phyloP scores from a whole-genome alignment of 129 eudicot genomes.

The Daucus carota region DNA sequence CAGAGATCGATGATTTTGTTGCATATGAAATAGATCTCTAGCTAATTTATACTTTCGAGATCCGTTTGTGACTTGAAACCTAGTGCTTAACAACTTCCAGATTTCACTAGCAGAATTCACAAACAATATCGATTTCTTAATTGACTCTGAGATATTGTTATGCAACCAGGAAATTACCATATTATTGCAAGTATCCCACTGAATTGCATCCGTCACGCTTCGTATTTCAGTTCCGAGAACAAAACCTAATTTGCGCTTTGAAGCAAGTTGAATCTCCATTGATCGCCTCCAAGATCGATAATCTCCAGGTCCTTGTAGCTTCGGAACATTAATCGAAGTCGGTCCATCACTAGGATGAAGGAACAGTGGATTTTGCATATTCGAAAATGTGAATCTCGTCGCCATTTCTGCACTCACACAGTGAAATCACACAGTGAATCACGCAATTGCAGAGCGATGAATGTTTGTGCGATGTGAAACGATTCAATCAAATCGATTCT shows the following conservation, averaged over 20 bases:
- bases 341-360: neutral
- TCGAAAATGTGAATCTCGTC: too few species aligned
- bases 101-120: neutral
- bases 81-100: neutral
- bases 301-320: neutral
- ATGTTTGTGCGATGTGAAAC: too few species aligned
- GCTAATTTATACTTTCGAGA: neutral
- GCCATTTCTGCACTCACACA: too few species aligned
- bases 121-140: neutral
- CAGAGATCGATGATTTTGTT: neutral
- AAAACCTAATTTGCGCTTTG: neutral
- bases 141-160: neutral
- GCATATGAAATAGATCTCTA: neutral
- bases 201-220: neutral
- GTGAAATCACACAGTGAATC: too few species aligned
- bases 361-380: neutral
- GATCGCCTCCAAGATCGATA: neutral
- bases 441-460: too few species aligned
- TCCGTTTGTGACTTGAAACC: neutral
- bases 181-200: neutral
- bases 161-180: neutral
- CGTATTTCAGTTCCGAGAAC: neutral
- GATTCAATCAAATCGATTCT: too few species aligned
- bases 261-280: neutral
- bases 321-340: too few species aligned